Conservation (phyloP, 2,329 filamentous ascomycete species). For the Cordyceps militaris region DNA sequence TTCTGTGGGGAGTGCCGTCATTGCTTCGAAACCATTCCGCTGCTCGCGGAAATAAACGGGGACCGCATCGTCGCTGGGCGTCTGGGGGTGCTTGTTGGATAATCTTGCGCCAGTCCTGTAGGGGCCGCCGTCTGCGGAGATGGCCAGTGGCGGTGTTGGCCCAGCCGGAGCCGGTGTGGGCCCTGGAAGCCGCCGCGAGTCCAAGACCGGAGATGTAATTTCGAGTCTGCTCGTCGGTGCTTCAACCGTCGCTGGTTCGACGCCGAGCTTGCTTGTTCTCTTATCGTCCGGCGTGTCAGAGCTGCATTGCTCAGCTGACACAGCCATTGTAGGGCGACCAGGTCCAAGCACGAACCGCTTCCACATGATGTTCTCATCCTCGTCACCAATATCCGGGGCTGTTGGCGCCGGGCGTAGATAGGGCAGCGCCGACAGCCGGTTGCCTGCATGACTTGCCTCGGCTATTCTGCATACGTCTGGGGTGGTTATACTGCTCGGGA, state of each 20-base stretch:
- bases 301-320: background rate
- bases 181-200: background rate
- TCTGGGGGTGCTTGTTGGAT: background rate
- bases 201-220: background rate
- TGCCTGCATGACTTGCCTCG: background rate
- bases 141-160: slow-evolving; percentile 2
- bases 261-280: background rate
- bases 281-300: background rate
- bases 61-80: background rate
- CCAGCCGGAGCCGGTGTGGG: slow-evolving; percentile 6
- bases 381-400: background rate
- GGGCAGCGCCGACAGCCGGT: background rate
- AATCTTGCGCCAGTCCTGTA: background rate
- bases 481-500: slow-evolving; percentile 1
- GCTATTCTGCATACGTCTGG: background rate
- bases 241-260: background rate
- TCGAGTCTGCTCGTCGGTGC: slow-evolving; percentile 2
- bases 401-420: background rate
- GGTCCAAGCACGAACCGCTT: slow-evolving; percentile 1
- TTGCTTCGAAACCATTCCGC: background rate
- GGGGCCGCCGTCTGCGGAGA: slow-evolving; percentile 5
- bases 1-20: slow-evolving; percentile 6
- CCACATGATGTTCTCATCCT: slow-evolving; percentile 7
- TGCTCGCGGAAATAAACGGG: background rate
- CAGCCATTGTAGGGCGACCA: background rate